These are phyloP conservation scores for Paecilomyces sp. DNA, from an alignment of 2,329 filamentous ascomycete species.

Conservation along the genomic window DNA sequence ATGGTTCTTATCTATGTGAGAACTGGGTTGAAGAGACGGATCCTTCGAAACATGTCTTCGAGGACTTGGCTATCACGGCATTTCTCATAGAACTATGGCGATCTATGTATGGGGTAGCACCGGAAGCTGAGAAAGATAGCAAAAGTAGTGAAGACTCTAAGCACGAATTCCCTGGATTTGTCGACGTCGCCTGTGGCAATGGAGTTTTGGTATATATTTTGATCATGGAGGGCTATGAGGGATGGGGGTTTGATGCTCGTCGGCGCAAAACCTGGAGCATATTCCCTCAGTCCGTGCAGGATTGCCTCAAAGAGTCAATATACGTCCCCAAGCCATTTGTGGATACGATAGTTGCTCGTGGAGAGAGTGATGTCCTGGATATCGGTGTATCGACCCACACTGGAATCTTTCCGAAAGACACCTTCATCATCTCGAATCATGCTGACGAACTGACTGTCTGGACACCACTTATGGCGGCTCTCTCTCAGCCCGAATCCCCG, in stretches of 20 bases:
- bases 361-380: neutral
- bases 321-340: slow-evolving; percentile 51
- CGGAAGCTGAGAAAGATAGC: slow-evolving; percentile 10
- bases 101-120: slow-evolving; percentile 60
- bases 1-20: slow-evolving; percentile 64
- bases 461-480: slow-evolving; percentile 79
- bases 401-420: slow-evolving; percentile 64
- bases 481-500: slow-evolving; percentile 46
- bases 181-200: slow-evolving; percentile 94
- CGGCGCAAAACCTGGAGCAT: slow-evolving; percentile 73
- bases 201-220: slow-evolving; percentile 83
- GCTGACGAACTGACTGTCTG: slow-evolving; percentile 93
- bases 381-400: slow-evolving; percentile 20
- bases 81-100: slow-evolving; percentile 90
- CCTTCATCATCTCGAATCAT: slow-evolving; percentile 95
- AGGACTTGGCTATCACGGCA: slow-evolving; percentile 83
- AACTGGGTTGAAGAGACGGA: slow-evolving; percentile 83
- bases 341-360: slow-evolving; percentile 12
- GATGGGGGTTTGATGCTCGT: slow-evolving; percentile 91
- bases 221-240: slow-evolving; percentile 68
- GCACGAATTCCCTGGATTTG: slow-evolving; percentile 70
- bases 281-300: slow-evolving; percentile 50
- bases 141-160: slow-evolving; percentile 11
- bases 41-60: slow-evolving; percentile 87
- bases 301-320: slow-evolving; percentile 51